Evolutionary conservation across 768 basidiomycete species (phyloP).

Genomic region (Omphalotus guepiniiformis): DNA sequence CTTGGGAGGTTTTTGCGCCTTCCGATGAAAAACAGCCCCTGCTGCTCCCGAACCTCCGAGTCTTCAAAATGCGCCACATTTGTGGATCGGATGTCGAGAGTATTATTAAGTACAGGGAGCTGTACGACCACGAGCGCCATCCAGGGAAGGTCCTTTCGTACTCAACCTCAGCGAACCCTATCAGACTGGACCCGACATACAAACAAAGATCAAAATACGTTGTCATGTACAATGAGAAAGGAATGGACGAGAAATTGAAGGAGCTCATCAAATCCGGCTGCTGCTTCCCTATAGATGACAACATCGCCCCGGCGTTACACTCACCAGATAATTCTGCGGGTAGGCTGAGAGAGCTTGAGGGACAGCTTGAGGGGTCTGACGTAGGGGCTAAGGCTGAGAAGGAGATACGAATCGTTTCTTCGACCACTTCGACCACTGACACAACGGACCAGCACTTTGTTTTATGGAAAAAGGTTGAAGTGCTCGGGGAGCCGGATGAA

Average conservation of each 20-base stretch:
- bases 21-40: not conserved
- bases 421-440: too few relatives aligned
- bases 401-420: too few relatives aligned
- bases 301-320: too few relatives aligned
- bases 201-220: constrained; percentile 6
- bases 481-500: not conserved
- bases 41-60: constrained; percentile 2
- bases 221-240: constrained; percentile 4
- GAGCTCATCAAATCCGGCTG: not conserved
- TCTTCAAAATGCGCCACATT: constrained; percentile 5
- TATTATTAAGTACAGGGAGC: constrained; percentile 7
- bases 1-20: not conserved
- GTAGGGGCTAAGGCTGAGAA: too few relatives aligned
- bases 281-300: not conserved
- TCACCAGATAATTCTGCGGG: too few relatives aligned
- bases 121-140: not conserved
- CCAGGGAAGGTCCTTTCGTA: not conserved
- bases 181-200: not conserved
- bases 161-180: not conserved
- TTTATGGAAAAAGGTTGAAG: too few relatives aligned
- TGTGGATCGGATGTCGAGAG: not conserved
- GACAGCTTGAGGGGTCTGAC: not conserved
- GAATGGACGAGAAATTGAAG: constrained; percentile 3
- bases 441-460: too few relatives aligned
- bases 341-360: not conserved